Conservation (phyloP, 129 eudicot species). For the Pulicaria dysenterica region DNA sequence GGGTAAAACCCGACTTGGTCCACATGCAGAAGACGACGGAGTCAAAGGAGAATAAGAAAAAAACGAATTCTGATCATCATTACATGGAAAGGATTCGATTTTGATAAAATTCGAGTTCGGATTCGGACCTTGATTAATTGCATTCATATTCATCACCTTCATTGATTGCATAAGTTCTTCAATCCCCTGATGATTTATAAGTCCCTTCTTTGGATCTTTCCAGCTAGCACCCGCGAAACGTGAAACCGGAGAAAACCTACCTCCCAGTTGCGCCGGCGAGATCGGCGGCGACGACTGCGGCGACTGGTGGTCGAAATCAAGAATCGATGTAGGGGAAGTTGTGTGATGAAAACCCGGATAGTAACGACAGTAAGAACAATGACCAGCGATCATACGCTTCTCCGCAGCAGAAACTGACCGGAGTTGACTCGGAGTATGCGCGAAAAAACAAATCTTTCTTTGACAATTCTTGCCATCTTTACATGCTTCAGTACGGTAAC, state of each 20-base stretch:
- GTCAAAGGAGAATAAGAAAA: constrained; percentile 61
- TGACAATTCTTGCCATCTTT: constrained; percentile 78
- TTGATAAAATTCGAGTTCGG: constrained; percentile 36
- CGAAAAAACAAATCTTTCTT: constrained; percentile 77
- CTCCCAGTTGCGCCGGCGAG: constrained; percentile 32
- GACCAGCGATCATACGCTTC: constrained; percentile 19
- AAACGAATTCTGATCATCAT: constrained; percentile 43
- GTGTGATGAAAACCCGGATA: constrained; percentile 29
- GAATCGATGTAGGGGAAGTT: constrained; percentile 62
- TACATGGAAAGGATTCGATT: constrained; percentile 35
- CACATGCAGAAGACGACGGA: constrained; percentile 38
- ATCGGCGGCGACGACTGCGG: constrained; percentile 47
- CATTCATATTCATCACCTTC: constrained; percentile 45
- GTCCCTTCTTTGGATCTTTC: constrained; percentile 48
- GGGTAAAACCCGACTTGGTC: constrained; percentile 20
- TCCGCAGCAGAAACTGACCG: constrained; percentile 44
- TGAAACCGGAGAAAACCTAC: constrained; percentile 36
- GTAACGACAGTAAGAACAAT: constrained; percentile 50
- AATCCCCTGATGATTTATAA: constrained; percentile 41
- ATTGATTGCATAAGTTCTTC: constrained; percentile 56
- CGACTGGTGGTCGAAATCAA: constrained; percentile 41
- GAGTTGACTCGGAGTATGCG: constrained; percentile 68
- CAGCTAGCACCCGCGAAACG: constrained; percentile 43
- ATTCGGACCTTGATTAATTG: constrained; percentile 15
- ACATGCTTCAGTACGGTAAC: constrained; percentile 80